Base-by-base conservation (phyloP, 164 flowering plant species). In the Amborella trichopoda region DNA sequence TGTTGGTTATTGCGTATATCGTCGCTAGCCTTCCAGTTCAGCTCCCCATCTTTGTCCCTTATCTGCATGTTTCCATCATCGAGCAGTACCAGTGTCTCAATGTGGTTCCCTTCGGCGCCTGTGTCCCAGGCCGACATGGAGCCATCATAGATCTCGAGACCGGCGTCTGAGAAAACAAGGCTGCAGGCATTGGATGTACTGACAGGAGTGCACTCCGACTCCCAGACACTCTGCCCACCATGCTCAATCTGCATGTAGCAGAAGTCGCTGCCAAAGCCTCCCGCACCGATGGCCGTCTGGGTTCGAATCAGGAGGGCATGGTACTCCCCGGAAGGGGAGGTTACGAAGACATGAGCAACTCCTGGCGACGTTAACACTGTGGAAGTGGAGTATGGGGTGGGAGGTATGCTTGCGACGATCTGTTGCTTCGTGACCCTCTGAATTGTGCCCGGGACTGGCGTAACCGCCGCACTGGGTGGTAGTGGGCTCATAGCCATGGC, bases 91-190 rank as follows among this genome's bases (percentile, higher is more conserved):
- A 72, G 18, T 13, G 59, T 58, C 61, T 63, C 59, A 48, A 68
- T 43, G 14, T 46, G 23, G 2, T 60, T 65, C 4, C 62, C 67
- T 23, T 63, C 68, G 1, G 59, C 68, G 23, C 65, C 48, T 0
- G 54, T 60, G 34, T 68, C 67, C 77, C 77, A 72, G 3, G 64
- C 27, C 4, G 68, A 65, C 3, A 22, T 47, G 54, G 67, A 59
- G 21, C 73, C 77, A 12, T 72, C 77, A 28, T 50, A 68, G 23
- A 68, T 61, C 60, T 68, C 73, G 4, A 72, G 59, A 12, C 77
- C 76, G 8, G 62, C 55, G 23, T 72, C 73, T 0, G 70, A 54
- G 37, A 68, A 68, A 21, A 61, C 53, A 20, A 72, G 36, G 20
- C 27, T 58, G 51, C 76, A 72, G 3, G 67, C 28, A 40, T 72